Evolutionary conservation across 257 asterid genomes (phyloP).

Genomic region (Nicotiana sylvestris): DNA sequence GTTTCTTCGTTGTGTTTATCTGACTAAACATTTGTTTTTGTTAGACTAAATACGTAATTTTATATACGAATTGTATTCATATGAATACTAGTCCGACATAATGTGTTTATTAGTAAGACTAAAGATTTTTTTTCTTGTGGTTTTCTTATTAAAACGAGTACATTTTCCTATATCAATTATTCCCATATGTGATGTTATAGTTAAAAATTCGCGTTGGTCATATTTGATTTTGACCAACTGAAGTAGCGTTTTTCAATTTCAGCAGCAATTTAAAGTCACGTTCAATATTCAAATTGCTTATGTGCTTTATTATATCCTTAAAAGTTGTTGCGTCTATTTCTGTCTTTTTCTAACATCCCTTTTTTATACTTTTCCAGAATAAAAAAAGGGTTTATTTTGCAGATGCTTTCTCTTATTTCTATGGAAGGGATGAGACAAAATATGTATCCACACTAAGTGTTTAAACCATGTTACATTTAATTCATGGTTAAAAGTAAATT

Average conservation of each 20-base stretch:
- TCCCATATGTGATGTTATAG: not conserved
- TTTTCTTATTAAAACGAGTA: not conserved
- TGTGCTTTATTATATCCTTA: not conserved
- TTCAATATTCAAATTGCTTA: not conserved
- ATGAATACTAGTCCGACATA: not conserved
- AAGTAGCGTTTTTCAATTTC: not conserved
- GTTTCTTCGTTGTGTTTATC: not conserved
- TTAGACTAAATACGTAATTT: not conserved
- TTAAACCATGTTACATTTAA: not conserved
- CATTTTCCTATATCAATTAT: not conserved
- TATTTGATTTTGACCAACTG: slow-evolving; percentile 2
- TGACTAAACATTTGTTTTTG: not conserved
- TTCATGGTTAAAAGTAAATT: not conserved
- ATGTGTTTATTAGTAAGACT: not conserved
- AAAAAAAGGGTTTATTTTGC: not conserved
- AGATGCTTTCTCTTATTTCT: not conserved
- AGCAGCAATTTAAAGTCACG: not conserved
- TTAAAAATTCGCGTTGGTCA: not conserved
- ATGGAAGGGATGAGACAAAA: not conserved
- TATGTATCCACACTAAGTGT: not conserved
- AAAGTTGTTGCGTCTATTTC: not conserved
- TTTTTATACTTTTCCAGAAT: not conserved
- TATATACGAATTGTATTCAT: not conserved
- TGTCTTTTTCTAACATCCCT: slow-evolving; percentile 2
- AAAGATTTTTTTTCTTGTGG: not conserved